phyloP scores from a whole-genome alignment of 768 basidiomycete species.

The Naematelia encephala region DNA sequence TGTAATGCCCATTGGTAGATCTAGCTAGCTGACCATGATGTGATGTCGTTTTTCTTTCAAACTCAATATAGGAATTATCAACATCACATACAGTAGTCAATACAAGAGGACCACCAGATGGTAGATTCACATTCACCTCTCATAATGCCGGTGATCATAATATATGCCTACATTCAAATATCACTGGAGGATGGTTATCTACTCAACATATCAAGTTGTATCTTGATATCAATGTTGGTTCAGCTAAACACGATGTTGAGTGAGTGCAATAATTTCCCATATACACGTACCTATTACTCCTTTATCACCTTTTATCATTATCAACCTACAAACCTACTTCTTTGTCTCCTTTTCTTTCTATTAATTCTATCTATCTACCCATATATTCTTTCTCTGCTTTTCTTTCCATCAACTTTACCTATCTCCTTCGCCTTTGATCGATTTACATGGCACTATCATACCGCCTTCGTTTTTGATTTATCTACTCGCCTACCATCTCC shows the following conservation, averaged over 20 bases:
- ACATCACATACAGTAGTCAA: constrained; percentile 76
- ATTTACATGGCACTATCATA: no score
- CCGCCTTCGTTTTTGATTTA: no score
- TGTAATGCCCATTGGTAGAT: not conserved
- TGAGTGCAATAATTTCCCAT: constrained; percentile 21
- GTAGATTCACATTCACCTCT: constrained; percentile 95
- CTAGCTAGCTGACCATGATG: not conserved
- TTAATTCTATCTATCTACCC: not conserved
- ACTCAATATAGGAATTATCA: constrained; percentile 80
- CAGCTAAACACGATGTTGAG: constrained; percentile 77
- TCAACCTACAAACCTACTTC: no score
- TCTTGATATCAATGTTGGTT: constrained; percentile 89
- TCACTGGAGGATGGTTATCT: constrained; percentile 74
- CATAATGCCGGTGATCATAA: constrained; percentile 89
- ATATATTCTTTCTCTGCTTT: not conserved
- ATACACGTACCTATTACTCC: not conserved
- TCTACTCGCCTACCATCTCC: no score
- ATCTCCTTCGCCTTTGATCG: no score
- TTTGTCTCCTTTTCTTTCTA: not conserved
- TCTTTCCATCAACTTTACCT: no score
- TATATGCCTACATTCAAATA: constrained; percentile 91
- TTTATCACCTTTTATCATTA: not conserved
- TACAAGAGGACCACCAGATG: constrained; percentile 83
- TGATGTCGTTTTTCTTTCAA: not conserved
- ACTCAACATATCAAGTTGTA: constrained; percentile 83